phyloP scores from a whole-genome alignment of 2,329 filamentous ascomycete genomes.

The Aspergillus ibericus region DNA sequence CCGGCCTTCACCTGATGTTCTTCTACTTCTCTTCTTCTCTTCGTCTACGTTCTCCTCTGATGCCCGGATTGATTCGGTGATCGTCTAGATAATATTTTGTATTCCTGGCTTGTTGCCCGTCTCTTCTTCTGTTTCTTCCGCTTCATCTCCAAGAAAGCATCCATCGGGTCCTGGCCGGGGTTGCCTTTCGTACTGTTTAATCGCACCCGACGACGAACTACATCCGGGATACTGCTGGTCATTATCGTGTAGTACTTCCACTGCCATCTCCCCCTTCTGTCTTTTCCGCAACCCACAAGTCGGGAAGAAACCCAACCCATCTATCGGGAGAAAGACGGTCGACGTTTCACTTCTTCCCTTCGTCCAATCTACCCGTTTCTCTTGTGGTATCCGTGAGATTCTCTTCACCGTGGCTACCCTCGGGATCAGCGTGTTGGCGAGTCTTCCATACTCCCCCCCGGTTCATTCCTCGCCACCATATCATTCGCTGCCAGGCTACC shows the following conservation, averaged over 20 bases:
- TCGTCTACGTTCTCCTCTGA: background rate
- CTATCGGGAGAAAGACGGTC: too few species aligned
- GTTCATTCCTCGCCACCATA: constrained; percentile 34
- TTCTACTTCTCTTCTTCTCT: constrained; percentile 1
- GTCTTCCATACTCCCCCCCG: constrained; percentile 33
- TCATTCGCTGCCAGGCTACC: constrained; percentile 30
- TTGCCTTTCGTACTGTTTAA: constrained; percentile 13
- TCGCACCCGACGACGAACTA: background rate
- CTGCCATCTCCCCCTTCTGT: background rate
- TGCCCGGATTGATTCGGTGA: constrained; percentile 6
- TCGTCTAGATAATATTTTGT: background rate
- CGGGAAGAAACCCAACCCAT: background rate
- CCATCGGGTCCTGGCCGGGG: background rate
- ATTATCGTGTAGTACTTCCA: background rate
- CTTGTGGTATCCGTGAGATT: constrained; percentile 5
- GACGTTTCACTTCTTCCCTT: constrained; percentile 4
- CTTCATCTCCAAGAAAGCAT: background rate
- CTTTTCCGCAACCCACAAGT: background rate
- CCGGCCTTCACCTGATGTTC: background rate
- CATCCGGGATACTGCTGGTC: background rate
- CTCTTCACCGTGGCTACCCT: constrained; percentile 43
- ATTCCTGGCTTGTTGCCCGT: background rate
- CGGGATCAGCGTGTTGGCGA: constrained; percentile 37
- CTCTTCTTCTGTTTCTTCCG: background rate
- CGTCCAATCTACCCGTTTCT: constrained; percentile 7